Conservation (phyloP, 2,329 filamentous ascomycete genomes). For the Aspergillus sp. region DNA sequence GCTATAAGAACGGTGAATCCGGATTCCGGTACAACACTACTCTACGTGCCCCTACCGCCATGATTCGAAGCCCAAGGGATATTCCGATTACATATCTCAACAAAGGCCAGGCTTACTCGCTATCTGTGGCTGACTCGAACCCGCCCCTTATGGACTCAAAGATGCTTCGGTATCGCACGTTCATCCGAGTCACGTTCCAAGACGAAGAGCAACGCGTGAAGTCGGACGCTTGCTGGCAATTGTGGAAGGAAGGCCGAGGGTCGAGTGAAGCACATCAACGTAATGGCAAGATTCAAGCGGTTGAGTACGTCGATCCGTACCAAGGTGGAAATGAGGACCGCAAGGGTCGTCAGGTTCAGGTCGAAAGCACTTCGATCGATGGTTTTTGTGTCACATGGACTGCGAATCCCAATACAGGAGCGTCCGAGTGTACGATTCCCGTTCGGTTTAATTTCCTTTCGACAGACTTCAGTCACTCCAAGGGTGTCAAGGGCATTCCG, state of each 20-base stretch:
- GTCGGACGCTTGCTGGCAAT: slow-evolving; percentile 74
- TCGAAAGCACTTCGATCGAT: slow-evolving; percentile 77
- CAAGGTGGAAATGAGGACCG: slow-evolving; percentile 49
- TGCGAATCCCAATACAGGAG: slow-evolving; percentile 55
- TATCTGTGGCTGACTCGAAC: slow-evolving; percentile 72
- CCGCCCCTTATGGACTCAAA: slow-evolving; percentile 51
- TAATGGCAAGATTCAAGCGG: slow-evolving; percentile 83
- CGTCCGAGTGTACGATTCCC: slow-evolving; percentile 71
- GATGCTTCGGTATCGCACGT: slow-evolving; percentile 73
- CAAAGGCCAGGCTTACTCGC: slow-evolving; percentile 88
- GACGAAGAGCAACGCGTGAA: slow-evolving; percentile 86
- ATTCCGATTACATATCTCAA: slow-evolving; percentile 98
- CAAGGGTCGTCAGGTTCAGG: slow-evolving; percentile 55
- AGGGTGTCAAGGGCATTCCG: slow-evolving; percentile 95
- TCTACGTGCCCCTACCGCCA: slow-evolving; percentile 87
- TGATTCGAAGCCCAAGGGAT: slow-evolving; percentile 78
- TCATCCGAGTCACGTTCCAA: slow-evolving; percentile 91
- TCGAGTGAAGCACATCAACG: slow-evolving; percentile 90
- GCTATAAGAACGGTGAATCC: slow-evolving; percentile 9
- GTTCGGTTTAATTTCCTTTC: slow-evolving; percentile 98
- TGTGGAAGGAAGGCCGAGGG: slow-evolving; percentile 96
- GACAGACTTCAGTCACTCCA: slow-evolving; percentile 97
- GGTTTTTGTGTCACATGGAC: slow-evolving; percentile 90
- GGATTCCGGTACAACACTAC: slow-evolving; percentile 84
- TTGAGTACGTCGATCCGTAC: slow-evolving; percentile 74